Base-by-base conservation (phyloP, 192 early-diverging fungal genomes). In the Podila minutissima region DNA sequence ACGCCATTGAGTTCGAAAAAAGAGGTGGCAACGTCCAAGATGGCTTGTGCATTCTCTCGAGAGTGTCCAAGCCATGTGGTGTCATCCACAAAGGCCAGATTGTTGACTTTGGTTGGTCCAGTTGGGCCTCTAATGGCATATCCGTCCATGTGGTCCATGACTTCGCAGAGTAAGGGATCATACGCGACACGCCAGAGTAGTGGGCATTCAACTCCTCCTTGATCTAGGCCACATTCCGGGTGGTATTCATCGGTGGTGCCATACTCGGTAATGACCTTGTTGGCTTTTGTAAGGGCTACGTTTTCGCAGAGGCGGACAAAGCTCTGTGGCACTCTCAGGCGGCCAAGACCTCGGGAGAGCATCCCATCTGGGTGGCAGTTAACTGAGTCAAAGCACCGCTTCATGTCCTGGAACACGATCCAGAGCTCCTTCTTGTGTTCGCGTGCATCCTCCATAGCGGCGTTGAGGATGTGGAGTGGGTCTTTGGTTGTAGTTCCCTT, bases 151-250 rank as follows among this genome's bases (percentile, higher is more conserved):
- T 31, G 1, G 12, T 60, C 59, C 28, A 17, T 24, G 1, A 60
- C 41, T 41, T n/a, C 41, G 11, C 38, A 64, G 4, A 75, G 62
- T 19, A 75, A 57, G 0, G 67, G n/a, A 55, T 69, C 74, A 31
- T 75, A 75, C 0, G 62, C 74, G 0, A 75, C 13, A 0, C 74
- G 10, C 74, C 74, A 69, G 0, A 75, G 29, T 2, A 75, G 53
- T 32, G 74, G 74, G n/a, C 62, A 69, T 26, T 75, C 74, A 0
- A 75, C 67, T 22, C 74, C 66, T 11, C 74, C 74, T 51, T 75
- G 74, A 60, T 75, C 74, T 41, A 75, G 53, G 7, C 74, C 67
- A 29, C 74, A 75, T 2, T 58, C 32, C 0, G 74, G 67, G 7
- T 59, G 31, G 32, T 69, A 75, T 0, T 62, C 62, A 3, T 75